Conservation (phyloP, 805 yeast genomes). For the Yarrowia divulgata region DNA sequence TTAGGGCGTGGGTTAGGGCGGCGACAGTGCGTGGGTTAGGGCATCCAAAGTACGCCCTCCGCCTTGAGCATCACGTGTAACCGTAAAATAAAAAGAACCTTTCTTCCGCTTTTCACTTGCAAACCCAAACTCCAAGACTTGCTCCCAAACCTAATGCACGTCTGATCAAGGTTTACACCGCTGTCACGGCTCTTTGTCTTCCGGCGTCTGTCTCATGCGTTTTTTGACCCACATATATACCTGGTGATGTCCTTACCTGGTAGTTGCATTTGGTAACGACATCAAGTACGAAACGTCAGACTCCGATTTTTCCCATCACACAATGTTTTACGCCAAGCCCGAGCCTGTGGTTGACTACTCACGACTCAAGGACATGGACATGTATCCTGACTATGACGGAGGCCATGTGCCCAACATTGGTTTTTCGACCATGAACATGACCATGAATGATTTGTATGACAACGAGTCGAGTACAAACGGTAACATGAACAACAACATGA, state of each 20-base stretch:
- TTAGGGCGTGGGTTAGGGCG: not conserved
- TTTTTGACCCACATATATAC: slow-evolving; percentile 32
- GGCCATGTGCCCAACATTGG: not conserved
- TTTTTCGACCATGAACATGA: slow-evolving; percentile 12
- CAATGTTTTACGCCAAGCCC: slow-evolving; percentile 25
- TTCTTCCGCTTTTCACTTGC: no score
- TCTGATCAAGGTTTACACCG: slow-evolving; percentile 2
- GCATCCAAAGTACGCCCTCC: not conserved
- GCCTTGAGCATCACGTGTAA: slow-evolving; percentile 2
- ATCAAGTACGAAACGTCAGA: no score
- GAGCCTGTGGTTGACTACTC: slow-evolving; percentile 31
- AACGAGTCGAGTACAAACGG: not conserved
- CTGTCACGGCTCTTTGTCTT: slow-evolving; percentile 10
- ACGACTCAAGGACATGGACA: slow-evolving; percentile 32
- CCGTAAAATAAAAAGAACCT: no score
- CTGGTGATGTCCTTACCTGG: not conserved
- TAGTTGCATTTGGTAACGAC: no score
- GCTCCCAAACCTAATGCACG: slow-evolving; percentile 27
- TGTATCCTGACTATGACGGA: slow-evolving; percentile 21
- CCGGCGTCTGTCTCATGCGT: slow-evolving; percentile 16
- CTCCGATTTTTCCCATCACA: not conserved
- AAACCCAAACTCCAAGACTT: not conserved
- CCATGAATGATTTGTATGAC: slow-evolving; percentile 7
- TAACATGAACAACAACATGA: no score
- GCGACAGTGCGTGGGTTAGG: not conserved